Conservation (phyloP, 108 stramenopile species). For the Cylindrotheca fusiformis region DNA sequence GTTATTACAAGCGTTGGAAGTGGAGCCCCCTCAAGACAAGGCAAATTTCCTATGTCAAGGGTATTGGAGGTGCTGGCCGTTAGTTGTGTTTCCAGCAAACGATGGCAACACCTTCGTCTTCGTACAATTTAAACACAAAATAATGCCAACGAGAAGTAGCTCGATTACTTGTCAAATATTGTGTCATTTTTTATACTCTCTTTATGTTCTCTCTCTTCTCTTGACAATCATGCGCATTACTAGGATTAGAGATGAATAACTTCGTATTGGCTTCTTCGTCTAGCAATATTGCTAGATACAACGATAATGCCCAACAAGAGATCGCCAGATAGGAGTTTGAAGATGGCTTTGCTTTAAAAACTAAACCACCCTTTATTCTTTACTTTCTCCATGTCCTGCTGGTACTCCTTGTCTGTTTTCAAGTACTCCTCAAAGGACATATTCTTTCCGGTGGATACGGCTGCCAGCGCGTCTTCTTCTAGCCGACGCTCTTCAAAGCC, state of each 20-base stretch:
- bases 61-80: conserved; percentile 30
- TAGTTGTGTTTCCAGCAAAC: too few species aligned
- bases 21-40: conserved; percentile 96
- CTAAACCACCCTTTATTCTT: conserved; percentile 1
- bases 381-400: conserved; percentile 45
- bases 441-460: conserved; percentile 59
- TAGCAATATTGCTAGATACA: too few species aligned
- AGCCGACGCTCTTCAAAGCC: conserved; percentile 45
- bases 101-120: too few species aligned
- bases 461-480: conserved; percentile 61
- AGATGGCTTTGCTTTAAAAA: too few species aligned
- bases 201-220: background rate
- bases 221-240: background rate
- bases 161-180: too few species aligned
- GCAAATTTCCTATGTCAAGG: conserved; percentile 94
- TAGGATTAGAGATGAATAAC: too few species aligned
- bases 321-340: too few species aligned
- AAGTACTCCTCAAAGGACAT: conserved; percentile 79
- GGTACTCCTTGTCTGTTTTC: conserved; percentile 57
- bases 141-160: too few species aligned
- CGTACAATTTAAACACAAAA: too few species aligned
- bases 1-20: conserved; percentile 98
- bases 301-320: too few species aligned
- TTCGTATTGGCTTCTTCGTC: too few species aligned
- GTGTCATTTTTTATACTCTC: background rate